Conservation (phyloP, 1,139 yeast species). For the Nematodospora anomalae region DNA sequence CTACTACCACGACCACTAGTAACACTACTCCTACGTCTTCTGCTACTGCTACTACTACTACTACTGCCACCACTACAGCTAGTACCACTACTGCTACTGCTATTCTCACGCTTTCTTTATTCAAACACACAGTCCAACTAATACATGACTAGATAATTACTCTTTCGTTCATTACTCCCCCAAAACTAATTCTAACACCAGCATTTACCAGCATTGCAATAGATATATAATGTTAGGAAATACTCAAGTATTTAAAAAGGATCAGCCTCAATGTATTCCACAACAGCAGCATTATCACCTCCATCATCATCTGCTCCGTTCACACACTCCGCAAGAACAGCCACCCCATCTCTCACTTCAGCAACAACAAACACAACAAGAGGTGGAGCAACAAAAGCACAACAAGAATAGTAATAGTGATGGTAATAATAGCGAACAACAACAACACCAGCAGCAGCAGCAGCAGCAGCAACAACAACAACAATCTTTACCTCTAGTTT, state of each 20-base stretch:
- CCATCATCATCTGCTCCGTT: slow-evolving; percentile 7
- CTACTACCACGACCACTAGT: too few relatives aligned
- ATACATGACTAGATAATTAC: background rate
- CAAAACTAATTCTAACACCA: too few relatives aligned
- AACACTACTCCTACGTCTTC: too few relatives aligned
- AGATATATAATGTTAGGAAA: slow-evolving; percentile 3
- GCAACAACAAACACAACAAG: slow-evolving; percentile 4
- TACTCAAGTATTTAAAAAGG: slow-evolving; percentile 3
- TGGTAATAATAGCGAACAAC: background rate
- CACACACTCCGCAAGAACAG: too few relatives aligned
- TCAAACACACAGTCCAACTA: background rate
- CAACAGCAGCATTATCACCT: slow-evolving; percentile 5
- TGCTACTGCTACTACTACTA: background rate
- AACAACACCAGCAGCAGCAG: slow-evolving; percentile 5
- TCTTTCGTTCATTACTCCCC: background rate
- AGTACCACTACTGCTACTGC: background rate
- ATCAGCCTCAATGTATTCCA: slow-evolving; percentile 1
- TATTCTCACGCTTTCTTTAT: background rate
- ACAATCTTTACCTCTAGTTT: slow-evolving; percentile 1
- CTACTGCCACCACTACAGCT: background rate
- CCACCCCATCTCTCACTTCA: slow-evolving; percentile 4
- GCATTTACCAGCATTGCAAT: background rate
- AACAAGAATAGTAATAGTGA: background rate
- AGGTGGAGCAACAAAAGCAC: background rate
- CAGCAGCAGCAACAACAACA: slow-evolving; percentile 3